Evolutionary conservation across 768 basidiomycete genomes (phyloP).

Genomic region (Hericium alpestre): DNA sequence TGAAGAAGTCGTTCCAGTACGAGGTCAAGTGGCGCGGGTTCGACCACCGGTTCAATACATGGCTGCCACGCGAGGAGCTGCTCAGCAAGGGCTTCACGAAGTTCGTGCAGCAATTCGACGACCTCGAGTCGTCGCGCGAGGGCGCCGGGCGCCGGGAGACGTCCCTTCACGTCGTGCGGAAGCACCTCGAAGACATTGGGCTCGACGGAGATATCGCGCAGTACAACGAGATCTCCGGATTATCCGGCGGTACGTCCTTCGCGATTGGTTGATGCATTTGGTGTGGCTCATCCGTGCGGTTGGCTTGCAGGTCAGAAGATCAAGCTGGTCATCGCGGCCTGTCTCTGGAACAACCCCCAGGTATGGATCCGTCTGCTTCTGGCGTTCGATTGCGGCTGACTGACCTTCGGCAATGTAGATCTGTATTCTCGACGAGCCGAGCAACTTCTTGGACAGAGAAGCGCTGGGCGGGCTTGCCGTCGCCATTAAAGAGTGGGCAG

Average conservation of each 20-base stretch:
- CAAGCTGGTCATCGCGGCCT: slow-evolving; percentile 89
- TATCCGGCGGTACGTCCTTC: slow-evolving; percentile 67
- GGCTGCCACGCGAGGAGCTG: slow-evolving; percentile 83
- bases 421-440: slow-evolving; percentile 80
- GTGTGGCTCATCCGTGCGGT: slow-evolving; percentile 3
- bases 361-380: slow-evolving; percentile 25
- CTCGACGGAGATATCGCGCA: slow-evolving; percentile 96
- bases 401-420: slow-evolving; percentile 29
- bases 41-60: slow-evolving; percentile 82
- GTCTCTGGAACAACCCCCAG: slow-evolving; percentile 94
- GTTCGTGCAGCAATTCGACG: slow-evolving; percentile 88
- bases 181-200: slow-evolving; percentile 91
- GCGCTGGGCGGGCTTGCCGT: slow-evolving; percentile 90
- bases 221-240: slow-evolving; percentile 91
- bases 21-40: slow-evolving; percentile 81
- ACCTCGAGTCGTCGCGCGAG: slow-evolving; percentile 90
- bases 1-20: slow-evolving; percentile 92
- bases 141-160: slow-evolving; percentile 91
- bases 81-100: slow-evolving; percentile 82
- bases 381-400: slow-evolving; percentile 2
- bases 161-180: slow-evolving; percentile 66
- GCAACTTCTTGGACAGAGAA: slow-evolving; percentile 96
- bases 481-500: slow-evolving; percentile 91
- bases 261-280: background rate
- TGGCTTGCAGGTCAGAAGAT: slow-evolving; percentile 73